These are phyloP conservation scores for Diospyros lotus DNA, from an alignment of 148 eudicot species.

Conservation along the genomic window DNA sequence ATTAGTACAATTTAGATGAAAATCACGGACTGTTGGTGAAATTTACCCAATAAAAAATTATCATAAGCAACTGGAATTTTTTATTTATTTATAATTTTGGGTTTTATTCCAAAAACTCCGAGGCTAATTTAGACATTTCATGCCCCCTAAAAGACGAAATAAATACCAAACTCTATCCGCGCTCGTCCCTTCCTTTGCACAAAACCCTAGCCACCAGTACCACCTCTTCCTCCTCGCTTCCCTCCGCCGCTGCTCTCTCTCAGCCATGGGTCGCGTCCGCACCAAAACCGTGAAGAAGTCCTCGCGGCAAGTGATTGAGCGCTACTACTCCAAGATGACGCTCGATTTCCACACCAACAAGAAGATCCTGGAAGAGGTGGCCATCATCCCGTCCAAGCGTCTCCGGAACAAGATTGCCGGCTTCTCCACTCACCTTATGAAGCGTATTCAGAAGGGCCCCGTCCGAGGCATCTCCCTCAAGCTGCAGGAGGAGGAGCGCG, in stretches of 20 bases:
- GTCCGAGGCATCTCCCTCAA: constrained; percentile 32
- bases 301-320: constrained; percentile 32
- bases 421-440: constrained; percentile 34
- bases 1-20: too few relatives aligned
- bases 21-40: too few relatives aligned
- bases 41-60: too few relatives aligned
- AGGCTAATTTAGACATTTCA: too few relatives aligned
- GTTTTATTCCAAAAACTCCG: too few relatives aligned
- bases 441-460: constrained; percentile 36
- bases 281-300: constrained; percentile 38
- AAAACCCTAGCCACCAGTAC: constrained; percentile 17
- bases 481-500: constrained; percentile 41
- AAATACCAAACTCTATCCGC: background rate
- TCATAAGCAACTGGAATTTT: too few relatives aligned
- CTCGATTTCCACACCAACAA: constrained; percentile 40
- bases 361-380: constrained; percentile 32
- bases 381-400: constrained; percentile 36
- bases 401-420: constrained; percentile 43
- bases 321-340: constrained; percentile 37
- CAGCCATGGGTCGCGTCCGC: constrained; percentile 33
- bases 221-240: background rate
- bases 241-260: background rate
- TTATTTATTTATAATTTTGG: too few relatives aligned
- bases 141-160: too few relatives aligned
- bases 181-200: background rate